These are phyloP conservation scores for Paracorniculantispora psalliotae DNA, from an alignment of 2,329 filamentous ascomycete species.

Conservation along the genomic window DNA sequence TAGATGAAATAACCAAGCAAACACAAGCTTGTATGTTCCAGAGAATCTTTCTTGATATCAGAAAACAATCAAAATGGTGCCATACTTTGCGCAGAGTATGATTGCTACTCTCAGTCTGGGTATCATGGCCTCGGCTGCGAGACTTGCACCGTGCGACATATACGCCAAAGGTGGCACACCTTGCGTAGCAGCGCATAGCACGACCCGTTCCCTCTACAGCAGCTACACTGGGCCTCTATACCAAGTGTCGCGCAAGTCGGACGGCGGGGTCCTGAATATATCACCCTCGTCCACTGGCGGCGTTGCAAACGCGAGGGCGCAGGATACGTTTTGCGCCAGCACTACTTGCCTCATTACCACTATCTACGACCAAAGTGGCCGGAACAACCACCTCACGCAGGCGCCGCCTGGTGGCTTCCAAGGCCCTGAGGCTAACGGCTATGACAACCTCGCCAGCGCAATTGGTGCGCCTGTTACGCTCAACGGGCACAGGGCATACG, in stretches of 20 bases:
- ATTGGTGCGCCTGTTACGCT: conserved; percentile 56
- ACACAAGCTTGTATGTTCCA: too few species aligned
- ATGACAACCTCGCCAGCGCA: conserved; percentile 56
- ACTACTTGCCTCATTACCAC: conserved; percentile 60
- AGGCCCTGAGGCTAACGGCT: conserved; percentile 52
- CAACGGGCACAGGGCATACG: conserved; percentile 57
- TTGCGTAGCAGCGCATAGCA: conserved; percentile 58
- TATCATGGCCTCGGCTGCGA: too few species aligned
- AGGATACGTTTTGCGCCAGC: conserved; percentile 55
- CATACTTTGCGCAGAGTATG: too few species aligned
- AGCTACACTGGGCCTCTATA: conserved; percentile 50
- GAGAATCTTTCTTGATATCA: too few species aligned
- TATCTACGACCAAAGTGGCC: conserved; percentile 63
- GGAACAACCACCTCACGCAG: conserved; percentile 56
- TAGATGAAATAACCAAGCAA: too few species aligned
- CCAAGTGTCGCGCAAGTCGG: conserved; percentile 51
- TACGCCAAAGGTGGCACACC: conserved; percentile 53
- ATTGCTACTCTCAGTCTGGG: too few species aligned
- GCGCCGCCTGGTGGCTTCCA: conserved; percentile 51
- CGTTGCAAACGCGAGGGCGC: conserved; percentile 55
- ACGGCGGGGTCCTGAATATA: conserved; percentile 40
- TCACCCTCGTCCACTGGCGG: conserved; percentile 51
- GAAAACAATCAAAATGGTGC: too few species aligned
- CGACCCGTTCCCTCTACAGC: conserved; percentile 56
- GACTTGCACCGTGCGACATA: conserved; percentile 48